Evolutionary conservation across 2,329 filamentous ascomycete genomes (phyloP), one percentile per base, ranked within the genome.

Genomic region (Alternaria sp.): DNA sequence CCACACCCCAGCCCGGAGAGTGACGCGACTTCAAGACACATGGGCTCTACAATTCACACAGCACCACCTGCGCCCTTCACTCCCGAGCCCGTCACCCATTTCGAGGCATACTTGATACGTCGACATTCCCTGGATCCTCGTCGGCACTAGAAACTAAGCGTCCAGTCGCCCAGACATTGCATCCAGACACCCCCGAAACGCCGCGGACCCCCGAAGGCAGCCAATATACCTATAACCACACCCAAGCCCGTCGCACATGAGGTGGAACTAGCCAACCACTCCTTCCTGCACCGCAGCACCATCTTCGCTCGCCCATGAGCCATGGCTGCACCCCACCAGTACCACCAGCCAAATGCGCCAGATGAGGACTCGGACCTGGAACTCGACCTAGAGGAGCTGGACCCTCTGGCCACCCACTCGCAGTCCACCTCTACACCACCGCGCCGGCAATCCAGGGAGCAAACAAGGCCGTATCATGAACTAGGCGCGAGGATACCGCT

Each of bases 351-450:
- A 74, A 85, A 89, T 77, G 85, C 86, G 74, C 89, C 89, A 79
- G 88, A 90, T 80, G 74, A 78, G 75, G 91, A 94, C 77, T 92
- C 90, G 51, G 91, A 94, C 76, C 87, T 90, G 69, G 90, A 92
- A 65, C 84, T 95, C 72, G 90, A 94, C 71, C 85, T 93, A 69
- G 86, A 92, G 73, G 92, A 94, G 83, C 88, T 95, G 68, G 91
- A 94, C 75, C 91, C 92, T 57, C 75, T 74, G 59, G 64, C 70
- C 45, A 63, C 74, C n/a, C 70, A 71, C 38, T 63, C 71, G 11
- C 63, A 68, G 38, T 43, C 70, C 9, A 56, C 67, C n/a, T 36
- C 63, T 30, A 68, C 74, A 9, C 73, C 73, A 45, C 69, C 73
- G 7, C 72, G 61, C 41, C 71, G 67, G 12, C 65, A 56, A 48